Conservation (phyloP, 768 basidiomycete genomes). For the Lactarius sp. region DNA sequence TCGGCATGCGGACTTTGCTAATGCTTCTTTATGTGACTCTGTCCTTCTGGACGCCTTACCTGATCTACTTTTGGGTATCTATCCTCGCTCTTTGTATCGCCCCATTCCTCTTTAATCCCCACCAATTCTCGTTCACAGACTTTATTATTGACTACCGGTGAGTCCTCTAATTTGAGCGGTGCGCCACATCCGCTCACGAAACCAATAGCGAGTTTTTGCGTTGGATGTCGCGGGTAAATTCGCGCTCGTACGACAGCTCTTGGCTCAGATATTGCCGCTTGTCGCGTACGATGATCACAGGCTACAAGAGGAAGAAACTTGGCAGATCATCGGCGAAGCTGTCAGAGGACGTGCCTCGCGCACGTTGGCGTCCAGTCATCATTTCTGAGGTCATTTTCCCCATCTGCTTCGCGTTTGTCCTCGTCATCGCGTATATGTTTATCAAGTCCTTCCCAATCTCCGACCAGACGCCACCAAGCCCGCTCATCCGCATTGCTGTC, state of each 20-base stretch:
- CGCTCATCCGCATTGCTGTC: conserved; percentile 88
- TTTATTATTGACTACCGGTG: conserved; percentile 94
- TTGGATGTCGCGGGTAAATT: conserved; percentile 99
- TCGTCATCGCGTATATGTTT: conserved; percentile 88
- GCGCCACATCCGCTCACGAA: not conserved
- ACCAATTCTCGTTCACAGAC: conserved; percentile 96
- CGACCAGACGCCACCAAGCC: conserved; percentile 67
- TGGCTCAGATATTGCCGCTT: conserved; percentile 99
- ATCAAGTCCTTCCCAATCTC: conserved; percentile 79
- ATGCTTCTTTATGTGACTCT: conserved; percentile 93
- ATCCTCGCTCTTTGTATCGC: conserved; percentile 88
- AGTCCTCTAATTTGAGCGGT: conserved; percentile 26
- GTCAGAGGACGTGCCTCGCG: conserved; percentile 91
- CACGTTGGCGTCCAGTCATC: conserved; percentile 85
- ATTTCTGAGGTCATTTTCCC: conserved; percentile 87
- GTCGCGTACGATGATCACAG: conserved; percentile 97
- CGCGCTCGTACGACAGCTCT: conserved; percentile 92
- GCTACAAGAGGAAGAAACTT: conserved; percentile 98
- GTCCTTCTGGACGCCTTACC: conserved; percentile 84
- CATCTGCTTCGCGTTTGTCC: conserved; percentile 76
- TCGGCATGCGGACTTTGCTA: conserved; percentile 90
- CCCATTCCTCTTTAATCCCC: conserved; percentile 99
- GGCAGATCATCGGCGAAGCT: conserved; percentile 97
- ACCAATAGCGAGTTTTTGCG: conserved; percentile 80
- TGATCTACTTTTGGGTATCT: conserved; percentile 98